phyloP scores from a whole-genome alignment of 1,284 basidiomycete species.

The Cronartium quercuum region DNA sequence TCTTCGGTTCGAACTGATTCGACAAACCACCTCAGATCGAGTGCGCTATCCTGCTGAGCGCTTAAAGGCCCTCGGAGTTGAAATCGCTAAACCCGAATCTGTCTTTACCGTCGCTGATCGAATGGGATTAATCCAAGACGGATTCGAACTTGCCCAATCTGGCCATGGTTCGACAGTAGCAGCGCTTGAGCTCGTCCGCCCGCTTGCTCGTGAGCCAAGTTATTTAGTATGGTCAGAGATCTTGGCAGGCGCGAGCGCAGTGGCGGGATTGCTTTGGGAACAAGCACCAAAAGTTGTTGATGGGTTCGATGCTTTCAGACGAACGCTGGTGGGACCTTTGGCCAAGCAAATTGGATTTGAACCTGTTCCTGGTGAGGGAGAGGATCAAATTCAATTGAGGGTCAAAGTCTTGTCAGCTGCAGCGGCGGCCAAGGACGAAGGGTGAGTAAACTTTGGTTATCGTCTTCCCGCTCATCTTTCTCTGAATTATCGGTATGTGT shows the following conservation, averaged over 20 bases:
- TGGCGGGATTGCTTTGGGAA: conserved; percentile 34
- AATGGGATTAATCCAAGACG: conserved; percentile 75
- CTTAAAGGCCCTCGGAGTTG: conserved; percentile 68
- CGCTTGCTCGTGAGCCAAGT: conserved; percentile 44
- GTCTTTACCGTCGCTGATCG: conserved; percentile 75
- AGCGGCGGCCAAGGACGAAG: conserved; percentile 55
- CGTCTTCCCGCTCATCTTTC: background rate
- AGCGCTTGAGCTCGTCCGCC: conserved; percentile 62
- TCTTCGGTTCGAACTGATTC: conserved; percentile 42
- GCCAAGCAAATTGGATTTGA: conserved; percentile 37
- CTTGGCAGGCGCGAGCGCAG: conserved; percentile 3
- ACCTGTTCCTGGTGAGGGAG: conserved; percentile 10
- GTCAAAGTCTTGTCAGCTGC: conserved; percentile 30
- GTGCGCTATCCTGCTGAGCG: conserved; percentile 80
- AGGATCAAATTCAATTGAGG: conserved; percentile 37
- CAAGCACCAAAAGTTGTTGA: conserved; percentile 19
- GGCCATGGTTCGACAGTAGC: conserved; percentile 70
- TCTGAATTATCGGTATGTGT: background rate
- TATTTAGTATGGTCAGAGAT: conserved; percentile 39
- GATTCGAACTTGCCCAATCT: conserved; percentile 71
- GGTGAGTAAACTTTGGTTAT: conserved; percentile 49
- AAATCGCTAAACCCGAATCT: conserved; percentile 63
- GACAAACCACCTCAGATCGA: conserved; percentile 57
- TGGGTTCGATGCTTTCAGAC: conserved; percentile 22
- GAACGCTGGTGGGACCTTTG: conserved; percentile 10